Conservation (phyloP, 208 protist genomes). For the Leishmania turanica region DNA sequence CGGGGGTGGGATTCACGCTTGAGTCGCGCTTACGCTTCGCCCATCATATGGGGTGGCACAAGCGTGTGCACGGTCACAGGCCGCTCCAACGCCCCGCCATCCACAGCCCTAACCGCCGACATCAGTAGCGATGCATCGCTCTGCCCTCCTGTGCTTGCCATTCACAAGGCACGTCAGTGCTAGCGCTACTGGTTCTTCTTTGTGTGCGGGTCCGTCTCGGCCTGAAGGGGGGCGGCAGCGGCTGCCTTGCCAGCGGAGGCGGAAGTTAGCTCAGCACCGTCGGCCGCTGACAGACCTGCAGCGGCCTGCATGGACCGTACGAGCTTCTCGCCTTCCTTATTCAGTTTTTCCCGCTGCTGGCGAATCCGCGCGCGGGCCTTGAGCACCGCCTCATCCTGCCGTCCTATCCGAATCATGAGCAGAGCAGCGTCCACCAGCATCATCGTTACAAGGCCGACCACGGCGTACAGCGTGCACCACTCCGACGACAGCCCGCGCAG, state of each 20-base stretch:
- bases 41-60: too few relatives aligned
- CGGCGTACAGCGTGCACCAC: constrained; percentile 59
- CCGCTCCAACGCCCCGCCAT: too few relatives aligned
- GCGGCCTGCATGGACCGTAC: constrained; percentile 28
- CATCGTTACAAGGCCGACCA: constrained; percentile 66
- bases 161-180: background rate
- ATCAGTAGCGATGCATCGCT: background rate
- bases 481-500: constrained; percentile 47
- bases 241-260: background rate
- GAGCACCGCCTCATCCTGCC: constrained; percentile 47
- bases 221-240: background rate
- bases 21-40: too few relatives aligned
- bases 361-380: constrained; percentile 29
- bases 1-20: too few relatives aligned
- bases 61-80: too few relatives aligned
- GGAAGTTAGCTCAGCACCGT: background rate
- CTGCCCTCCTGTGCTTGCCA: background rate
- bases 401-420: constrained; percentile 56
- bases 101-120: too few relatives aligned
- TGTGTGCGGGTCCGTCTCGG: constrained; percentile 1
- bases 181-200: constrained; percentile 26
- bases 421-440: constrained; percentile 77
- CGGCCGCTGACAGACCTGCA: background rate
- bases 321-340: constrained; percentile 14
- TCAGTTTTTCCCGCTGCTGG: constrained; percentile 24